Conservation (phyloP, 2,329 filamentous ascomycete species). For the Albifimbria verrucaria region DNA sequence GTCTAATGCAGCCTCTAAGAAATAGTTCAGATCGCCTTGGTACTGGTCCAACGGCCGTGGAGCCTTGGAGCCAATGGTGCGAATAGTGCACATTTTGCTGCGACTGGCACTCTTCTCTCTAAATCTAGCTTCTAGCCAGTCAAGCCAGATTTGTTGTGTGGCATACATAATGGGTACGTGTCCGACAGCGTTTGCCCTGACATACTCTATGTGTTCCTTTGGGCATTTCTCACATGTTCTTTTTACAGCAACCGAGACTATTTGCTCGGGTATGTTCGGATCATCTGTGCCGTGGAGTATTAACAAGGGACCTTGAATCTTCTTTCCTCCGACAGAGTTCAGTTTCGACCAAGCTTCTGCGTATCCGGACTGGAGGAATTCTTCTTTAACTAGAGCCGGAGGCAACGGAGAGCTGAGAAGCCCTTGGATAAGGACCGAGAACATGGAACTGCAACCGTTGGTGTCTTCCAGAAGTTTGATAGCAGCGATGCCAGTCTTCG, state of each 20-base stretch:
- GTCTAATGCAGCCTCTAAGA: neutral
- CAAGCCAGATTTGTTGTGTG: constrained; percentile 18
- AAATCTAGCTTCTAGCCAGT: constrained; percentile 20
- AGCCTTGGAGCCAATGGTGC: constrained; percentile 5
- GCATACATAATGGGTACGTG: constrained; percentile 15
- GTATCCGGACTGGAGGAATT: constrained; percentile 16
- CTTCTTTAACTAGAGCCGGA: constrained; percentile 3
- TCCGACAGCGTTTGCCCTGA: constrained; percentile 12
- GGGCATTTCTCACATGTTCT: constrained; percentile 14
- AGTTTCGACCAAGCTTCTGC: constrained; percentile 18
- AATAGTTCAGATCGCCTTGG: constrained; percentile 7
- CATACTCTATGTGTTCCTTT: constrained; percentile 12
- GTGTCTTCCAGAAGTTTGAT: constrained; percentile 10
- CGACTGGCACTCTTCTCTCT: neutral
- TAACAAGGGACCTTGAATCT: constrained; percentile 31
- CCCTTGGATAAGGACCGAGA: constrained; percentile 3
- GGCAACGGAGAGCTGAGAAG: constrained; percentile 3
- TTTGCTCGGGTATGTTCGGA: constrained; percentile 7
- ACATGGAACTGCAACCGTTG: constrained; percentile 11
- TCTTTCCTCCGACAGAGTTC: constrained; percentile 23
- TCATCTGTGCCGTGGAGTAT: constrained; percentile 31
- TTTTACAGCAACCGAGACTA: constrained; percentile 13
- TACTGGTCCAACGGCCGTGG: constrained; percentile 10
- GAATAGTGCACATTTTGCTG: neutral
- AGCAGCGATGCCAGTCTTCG: constrained; percentile 4